These are phyloP conservation scores for Pinus tabuliformis DNA, from an alignment of 75 land plant genomes.

Conservation along the genomic window DNA sequence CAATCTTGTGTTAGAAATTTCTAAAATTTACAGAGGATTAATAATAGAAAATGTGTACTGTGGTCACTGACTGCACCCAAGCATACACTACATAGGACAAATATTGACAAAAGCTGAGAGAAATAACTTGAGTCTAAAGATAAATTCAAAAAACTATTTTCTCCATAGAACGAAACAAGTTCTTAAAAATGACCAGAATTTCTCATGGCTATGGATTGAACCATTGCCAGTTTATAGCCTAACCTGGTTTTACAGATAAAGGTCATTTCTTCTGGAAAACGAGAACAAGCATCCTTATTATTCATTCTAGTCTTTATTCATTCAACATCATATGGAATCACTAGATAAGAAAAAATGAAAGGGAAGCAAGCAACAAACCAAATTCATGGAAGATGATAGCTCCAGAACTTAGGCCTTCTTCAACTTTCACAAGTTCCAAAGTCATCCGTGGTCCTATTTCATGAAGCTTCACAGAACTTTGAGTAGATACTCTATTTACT, in stretches of 20 bases:
- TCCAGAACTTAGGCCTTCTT: conserved; percentile 95
- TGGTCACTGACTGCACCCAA: background rate
- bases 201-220: background rate
- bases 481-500: conserved; percentile 78
- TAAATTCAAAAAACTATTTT: background rate
- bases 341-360: too few species aligned
- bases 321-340: too few species aligned
- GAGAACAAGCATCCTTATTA: background rate
- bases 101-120: background rate
- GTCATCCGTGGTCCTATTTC: conserved; percentile 98
- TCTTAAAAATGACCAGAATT: background rate
- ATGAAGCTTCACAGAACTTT: conserved; percentile 94
- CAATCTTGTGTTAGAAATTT: background rate
- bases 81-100: background rate
- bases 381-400: conserved; percentile 85
- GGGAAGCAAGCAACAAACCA: conserved; percentile 36
- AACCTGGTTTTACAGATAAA: too few species aligned
- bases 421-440: conserved; percentile 83
- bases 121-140: background rate
- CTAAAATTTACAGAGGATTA: background rate
- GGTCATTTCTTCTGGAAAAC: background rate
- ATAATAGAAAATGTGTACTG: background rate
- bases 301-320: background rate
- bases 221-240: too few species aligned
- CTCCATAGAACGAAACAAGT: background rate